Evolutionary conservation across 352 stramenopile genomes (phyloP).

Genomic region (Thalassiosira pacifica): DNA sequence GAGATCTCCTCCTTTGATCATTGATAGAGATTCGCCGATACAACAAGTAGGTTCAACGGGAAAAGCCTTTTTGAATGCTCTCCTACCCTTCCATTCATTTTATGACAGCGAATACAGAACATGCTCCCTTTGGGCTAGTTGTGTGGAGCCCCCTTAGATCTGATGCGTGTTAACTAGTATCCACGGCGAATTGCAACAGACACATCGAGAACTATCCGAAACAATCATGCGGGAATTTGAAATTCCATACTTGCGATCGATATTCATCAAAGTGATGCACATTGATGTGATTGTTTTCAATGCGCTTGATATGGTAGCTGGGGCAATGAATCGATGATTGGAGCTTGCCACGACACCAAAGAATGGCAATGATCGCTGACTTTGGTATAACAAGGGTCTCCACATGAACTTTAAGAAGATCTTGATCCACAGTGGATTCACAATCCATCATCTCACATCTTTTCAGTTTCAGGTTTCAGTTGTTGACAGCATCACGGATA

Average conservation of each 20-base stretch:
- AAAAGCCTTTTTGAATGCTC: not conserved
- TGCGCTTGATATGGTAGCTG: too few relatives aligned
- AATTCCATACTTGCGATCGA: not conserved
- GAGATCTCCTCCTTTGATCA: not conserved
- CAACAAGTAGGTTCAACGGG: not conserved
- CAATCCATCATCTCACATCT: too few relatives aligned
- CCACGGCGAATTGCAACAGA: slow-evolving; percentile 1
- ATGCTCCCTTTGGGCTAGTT: not conserved
- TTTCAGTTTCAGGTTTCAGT: too few relatives aligned
- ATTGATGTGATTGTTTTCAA: not conserved
- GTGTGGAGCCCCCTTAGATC: not conserved
- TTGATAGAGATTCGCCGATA: not conserved
- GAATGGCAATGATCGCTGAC: too few relatives aligned
- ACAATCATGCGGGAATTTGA: not conserved
- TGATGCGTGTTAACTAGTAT: not conserved
- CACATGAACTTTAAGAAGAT: too few relatives aligned
- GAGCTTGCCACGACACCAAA: too few relatives aligned
- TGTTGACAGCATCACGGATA: too few relatives aligned
- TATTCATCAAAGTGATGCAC: not conserved
- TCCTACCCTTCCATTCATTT: not conserved
- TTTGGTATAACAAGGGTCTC: too few relatives aligned
- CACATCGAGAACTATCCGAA: not conserved
- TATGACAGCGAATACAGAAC: not conserved
- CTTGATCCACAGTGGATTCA: too few relatives aligned
- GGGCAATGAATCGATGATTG: too few relatives aligned